Conservation (phyloP, 2,329 filamentous ascomycete genomes). For the Amauroascus niger region DNA sequence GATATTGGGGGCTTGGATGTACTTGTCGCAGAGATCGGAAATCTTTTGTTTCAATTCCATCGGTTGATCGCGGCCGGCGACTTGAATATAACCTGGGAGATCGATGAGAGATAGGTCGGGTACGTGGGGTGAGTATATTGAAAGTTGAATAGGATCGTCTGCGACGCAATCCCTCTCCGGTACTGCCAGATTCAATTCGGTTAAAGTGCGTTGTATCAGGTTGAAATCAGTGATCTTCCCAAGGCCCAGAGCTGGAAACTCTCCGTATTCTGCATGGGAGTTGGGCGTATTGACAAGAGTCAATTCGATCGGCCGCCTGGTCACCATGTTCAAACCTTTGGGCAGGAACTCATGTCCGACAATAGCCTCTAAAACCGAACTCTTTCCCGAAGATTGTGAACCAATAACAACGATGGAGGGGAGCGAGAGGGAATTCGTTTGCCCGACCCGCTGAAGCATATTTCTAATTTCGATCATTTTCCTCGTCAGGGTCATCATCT, state of each 20-base stretch:
- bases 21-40: slow-evolving; percentile 91
- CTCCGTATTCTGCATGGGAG: slow-evolving; percentile 78
- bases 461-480: slow-evolving; percentile 99
- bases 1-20: slow-evolving; percentile 91
- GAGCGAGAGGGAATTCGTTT: slow-evolving; percentile 76
- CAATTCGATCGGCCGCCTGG: slow-evolving; percentile 85
- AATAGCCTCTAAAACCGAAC: slow-evolving; percentile 90
- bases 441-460: slow-evolving; percentile 81
- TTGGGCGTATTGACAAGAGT: slow-evolving; percentile 92
- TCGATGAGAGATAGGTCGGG: slow-evolving; percentile 94
- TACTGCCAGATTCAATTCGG: slow-evolving; percentile 88
- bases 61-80: slow-evolving; percentile 83
- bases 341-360: slow-evolving; percentile 96
- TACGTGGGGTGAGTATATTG: slow-evolving; percentile 89
- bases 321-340: slow-evolving; percentile 99
- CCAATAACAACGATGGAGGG: slow-evolving; percentile 99
- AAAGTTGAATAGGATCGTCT: slow-evolving; percentile 91
- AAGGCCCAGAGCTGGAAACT: slow-evolving; percentile 85
- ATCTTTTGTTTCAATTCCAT: slow-evolving; percentile 91
- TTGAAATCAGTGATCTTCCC: slow-evolving; percentile 86
- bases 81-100: slow-evolving; percentile 93
- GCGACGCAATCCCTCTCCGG: slow-evolving; percentile 85
- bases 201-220: slow-evolving; percentile 77
- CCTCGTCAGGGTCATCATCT: slow-evolving; percentile 98
- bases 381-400: slow-evolving; percentile 96